Percentiles rank a stretch among this genome's conserved stretches.
phyloP scores from a whole-genome alignment of 495 filamentous ascomycete species.

The Bryoglossum gracile region DNA sequence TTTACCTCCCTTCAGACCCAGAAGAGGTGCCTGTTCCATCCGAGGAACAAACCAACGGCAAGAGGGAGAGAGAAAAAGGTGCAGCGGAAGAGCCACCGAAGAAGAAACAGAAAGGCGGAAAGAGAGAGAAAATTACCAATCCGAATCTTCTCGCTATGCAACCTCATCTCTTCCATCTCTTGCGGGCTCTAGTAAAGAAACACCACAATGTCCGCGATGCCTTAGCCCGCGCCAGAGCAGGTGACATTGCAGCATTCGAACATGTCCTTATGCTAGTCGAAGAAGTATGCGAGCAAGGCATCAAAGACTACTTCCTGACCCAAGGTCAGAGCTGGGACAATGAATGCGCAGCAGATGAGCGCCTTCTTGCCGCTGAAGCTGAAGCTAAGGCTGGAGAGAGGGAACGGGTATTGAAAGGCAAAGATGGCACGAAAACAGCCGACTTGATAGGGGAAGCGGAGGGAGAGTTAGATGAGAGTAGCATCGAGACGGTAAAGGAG shows the following conservation, averaged over 20 bases:
- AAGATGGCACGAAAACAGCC: background rate
- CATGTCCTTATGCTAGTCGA: conserved; percentile 61
- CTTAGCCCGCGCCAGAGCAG: conserved; percentile 56
- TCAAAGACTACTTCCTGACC: conserved; percentile 60
- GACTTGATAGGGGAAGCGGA: conserved; percentile 7
- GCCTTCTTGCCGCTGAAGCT: conserved; percentile 22
- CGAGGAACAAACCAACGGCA: conserved; percentile 26
- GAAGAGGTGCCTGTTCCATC: conserved; percentile 17
- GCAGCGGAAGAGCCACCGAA: conserved; percentile 36
- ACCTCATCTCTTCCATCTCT: conserved; percentile 85
- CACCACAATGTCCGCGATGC: conserved; percentile 78
- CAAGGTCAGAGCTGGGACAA: conserved; percentile 49
- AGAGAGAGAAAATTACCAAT: conserved; percentile 29
- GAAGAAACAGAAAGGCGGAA: conserved; percentile 57
- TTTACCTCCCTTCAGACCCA: conserved; percentile 66
- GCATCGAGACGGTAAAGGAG: conserved; percentile 56
- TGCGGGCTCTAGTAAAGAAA: conserved; percentile 66
- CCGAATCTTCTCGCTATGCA: conserved; percentile 82
- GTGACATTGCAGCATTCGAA: conserved; percentile 66
- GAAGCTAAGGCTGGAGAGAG: conserved; percentile 2
- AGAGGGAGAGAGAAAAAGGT: conserved; percentile 32
- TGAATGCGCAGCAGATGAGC: conserved; percentile 34
- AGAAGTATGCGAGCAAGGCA: conserved; percentile 58
- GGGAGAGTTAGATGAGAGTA: conserved; percentile 42
- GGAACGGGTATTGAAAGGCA: conserved; percentile 10